phyloP scores from a whole-genome alignment of 805 yeast species.

The Kazachstania martiniae region DNA sequence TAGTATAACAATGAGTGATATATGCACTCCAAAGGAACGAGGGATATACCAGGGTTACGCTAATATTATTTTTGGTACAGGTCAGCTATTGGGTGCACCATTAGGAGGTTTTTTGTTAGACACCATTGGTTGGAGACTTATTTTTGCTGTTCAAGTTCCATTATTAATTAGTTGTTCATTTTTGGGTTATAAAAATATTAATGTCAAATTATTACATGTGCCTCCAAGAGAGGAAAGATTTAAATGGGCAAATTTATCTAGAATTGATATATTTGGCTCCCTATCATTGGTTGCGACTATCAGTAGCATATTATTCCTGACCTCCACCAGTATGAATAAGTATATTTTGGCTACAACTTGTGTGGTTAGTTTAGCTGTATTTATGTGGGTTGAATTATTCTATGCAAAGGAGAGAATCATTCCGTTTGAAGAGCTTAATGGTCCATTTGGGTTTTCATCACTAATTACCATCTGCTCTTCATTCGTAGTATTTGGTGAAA shows the following conservation, averaged over 20 bases:
- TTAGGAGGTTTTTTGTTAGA: slow-evolving; percentile 51
- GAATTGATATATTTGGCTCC: slow-evolving; percentile 64
- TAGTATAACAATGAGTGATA: slow-evolving; percentile 66
- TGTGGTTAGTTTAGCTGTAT: slow-evolving; percentile 26
- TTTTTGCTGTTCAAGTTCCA: slow-evolving; percentile 42
- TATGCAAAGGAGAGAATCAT: slow-evolving; percentile 44
- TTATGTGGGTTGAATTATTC: slow-evolving; percentile 26
- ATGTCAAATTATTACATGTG: slow-evolving; percentile 38
- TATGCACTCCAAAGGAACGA: slow-evolving; percentile 64
- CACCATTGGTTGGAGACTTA: slow-evolving; percentile 56
- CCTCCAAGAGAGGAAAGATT: slow-evolving; percentile 37
- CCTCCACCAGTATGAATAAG: slow-evolving; percentile 38
- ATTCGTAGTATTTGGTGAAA: slow-evolving; percentile 35
- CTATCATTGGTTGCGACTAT: slow-evolving; percentile 45
- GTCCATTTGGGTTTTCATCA: slow-evolving; percentile 46
- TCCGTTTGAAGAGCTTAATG: slow-evolving; percentile 42
- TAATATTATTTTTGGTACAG: slow-evolving; percentile 63
- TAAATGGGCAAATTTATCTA: slow-evolving; percentile 36
- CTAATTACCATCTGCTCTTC: slow-evolving; percentile 36
- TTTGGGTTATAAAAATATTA: slow-evolving; percentile 29
- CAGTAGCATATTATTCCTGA: slow-evolving; percentile 35
- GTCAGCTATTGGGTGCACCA: slow-evolving; percentile 63
- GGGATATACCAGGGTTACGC: slow-evolving; percentile 79
- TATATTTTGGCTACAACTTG: slow-evolving; percentile 26
- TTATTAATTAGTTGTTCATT: slow-evolving; percentile 30